phyloP scores from a whole-genome alignment of 768 basidiomycete species.

The Trametes cinnabarina region DNA sequence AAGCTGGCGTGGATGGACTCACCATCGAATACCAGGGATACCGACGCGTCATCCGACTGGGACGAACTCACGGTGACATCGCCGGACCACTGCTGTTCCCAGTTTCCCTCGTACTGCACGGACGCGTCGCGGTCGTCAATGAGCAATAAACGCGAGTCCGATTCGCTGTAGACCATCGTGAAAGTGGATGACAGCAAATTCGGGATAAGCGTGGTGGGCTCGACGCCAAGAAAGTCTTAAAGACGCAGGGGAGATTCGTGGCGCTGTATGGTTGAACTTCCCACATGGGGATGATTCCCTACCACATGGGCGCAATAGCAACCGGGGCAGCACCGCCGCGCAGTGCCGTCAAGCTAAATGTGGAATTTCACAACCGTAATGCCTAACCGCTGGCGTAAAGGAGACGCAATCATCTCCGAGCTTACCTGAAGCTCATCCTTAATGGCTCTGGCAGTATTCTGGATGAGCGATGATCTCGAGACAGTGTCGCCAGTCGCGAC shows the following conservation, averaged over 20 bases:
- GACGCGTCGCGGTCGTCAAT: conserved; percentile 5
- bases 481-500: not conserved
- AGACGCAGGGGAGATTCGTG: too few relatives aligned
- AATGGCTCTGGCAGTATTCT: too few relatives aligned
- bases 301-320: too few relatives aligned
- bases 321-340: too few relatives aligned
- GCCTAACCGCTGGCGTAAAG: too few relatives aligned
- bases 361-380: too few relatives aligned
- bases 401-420: too few relatives aligned
- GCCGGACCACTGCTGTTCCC: not conserved
- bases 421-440: too few relatives aligned
- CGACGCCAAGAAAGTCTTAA: too few relatives aligned
- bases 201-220: not conserved
- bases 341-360: too few relatives aligned
- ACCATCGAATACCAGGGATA: conserved; percentile 6
- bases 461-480: not conserved
- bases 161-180: not conserved
- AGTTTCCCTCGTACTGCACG: not conserved
- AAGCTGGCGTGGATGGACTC: not conserved
- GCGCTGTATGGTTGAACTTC: too few relatives aligned
- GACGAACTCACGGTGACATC: not conserved
- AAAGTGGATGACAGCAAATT: not conserved
- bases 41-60: not conserved
- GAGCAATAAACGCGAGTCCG: conserved; percentile 1
- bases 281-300: too few relatives aligned